Base-by-base conservation (phyloP, 331 rosid genomes). In the Erythrophleum ivorense region DNA sequence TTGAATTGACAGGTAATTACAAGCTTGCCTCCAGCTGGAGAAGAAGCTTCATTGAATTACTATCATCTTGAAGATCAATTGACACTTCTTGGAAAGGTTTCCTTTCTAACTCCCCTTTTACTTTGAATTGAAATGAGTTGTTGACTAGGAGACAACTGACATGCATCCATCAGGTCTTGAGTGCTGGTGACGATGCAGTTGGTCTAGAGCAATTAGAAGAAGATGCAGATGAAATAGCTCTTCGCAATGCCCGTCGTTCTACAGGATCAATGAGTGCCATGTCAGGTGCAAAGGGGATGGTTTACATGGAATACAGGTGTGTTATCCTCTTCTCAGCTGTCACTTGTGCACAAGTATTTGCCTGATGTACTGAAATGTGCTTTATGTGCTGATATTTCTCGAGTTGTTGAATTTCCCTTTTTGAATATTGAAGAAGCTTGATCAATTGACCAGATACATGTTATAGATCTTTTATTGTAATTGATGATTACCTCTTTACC, bases 251-350 rank as follows among this genome's bases (percentile, higher is more conserved):
- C 45, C 96, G 96, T 14, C 97, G 96, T 38, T 86, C 77, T 31
- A 84, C 78, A 66, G 97, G 90, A 81, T 90, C 98, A 48, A 91
- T 95, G 99, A 95, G 97, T 69, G 93, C 92, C 13, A 90, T 95
- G 97, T 95, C 99, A 3, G 99, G 99, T 53, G 97, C 99, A 43
- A 88, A 91, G 60, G 98, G 99, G 78, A 90, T 87, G 93, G 88
- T 89, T 76, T 95, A 95, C 87, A 93, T 95, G 99, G 99, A 95
- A 63, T 95, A 93, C 88, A 86, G 99, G 99, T 93, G 40, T n/a
- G 77, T 41, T 81, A 21, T 58, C 73, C 62, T 62, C 55, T 77
- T 59, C 31, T 13, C 6, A 72, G 49, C 53, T 59, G 63, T 12
- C 11, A 71, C 69, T 62, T 69, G 59, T 24, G 18, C 9, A 59